Base-by-base conservation (phyloP, 345 rosid species). In the Aegle marmelos region DNA sequence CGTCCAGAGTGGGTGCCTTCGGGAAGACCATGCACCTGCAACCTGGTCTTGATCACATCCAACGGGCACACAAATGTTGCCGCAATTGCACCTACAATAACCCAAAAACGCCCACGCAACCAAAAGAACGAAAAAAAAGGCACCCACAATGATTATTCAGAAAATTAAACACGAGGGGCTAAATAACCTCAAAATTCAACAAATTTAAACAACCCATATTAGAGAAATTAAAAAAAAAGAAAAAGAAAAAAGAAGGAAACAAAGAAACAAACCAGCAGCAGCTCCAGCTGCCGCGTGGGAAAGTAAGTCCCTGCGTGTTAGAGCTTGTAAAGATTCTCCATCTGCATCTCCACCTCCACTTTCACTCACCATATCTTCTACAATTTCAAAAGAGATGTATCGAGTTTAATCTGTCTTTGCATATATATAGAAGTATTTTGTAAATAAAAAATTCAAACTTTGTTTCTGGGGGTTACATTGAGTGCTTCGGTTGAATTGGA, bases 41-140 rank as follows among this genome's bases (percentile, higher is more conserved):
- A 77, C 76, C 99, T 85, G 25, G 99, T 92, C 89, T 96, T 96
- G 89, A 96, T 94, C 83, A 96, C 99, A 88, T 96, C 97, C 85
- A 96, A 90, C 31, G 99, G 97, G 59, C 98, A 94, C 82, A 96
- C 86, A 36, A 94, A 94, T 64, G 98, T 91, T 31, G 99, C 99
- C 0, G 98, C 97, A 78, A 96, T 84, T 79, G 94, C 94, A 76
- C 99, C 99, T 96, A 83, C 76, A 80, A 64, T 31, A 58, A 48
- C 31, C 48, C 57, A 24, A 48, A 62, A 64, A 68, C 25, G 73
- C 74, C 64, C 28, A 9, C 75, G 56, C 27, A 24, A 31, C 22
- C 50, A 56, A 37, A 59, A 21, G 31, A 61, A 4, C 6, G 58
- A 57, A 57, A 34, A 60, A 74, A 5, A 53, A 53, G 0, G 9